Base-by-base conservation (phyloP, 495 filamentous ascomycete genomes). In the Neurospora sp. region DNA sequence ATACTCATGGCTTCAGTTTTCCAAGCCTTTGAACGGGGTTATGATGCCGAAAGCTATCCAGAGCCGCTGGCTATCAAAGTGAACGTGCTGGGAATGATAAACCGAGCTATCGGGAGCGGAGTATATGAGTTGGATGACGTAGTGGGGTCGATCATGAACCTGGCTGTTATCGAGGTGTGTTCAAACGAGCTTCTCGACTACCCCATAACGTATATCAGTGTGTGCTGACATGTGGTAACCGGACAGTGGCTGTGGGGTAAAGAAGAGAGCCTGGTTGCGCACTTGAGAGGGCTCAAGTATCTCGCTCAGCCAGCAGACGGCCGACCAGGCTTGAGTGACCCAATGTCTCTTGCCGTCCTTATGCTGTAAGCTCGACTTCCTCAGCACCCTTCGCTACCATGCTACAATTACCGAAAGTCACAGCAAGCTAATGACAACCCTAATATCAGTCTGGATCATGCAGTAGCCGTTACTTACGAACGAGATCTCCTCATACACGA, bases 201-300 rank as follows among this genome's bases (percentile, higher is more conserved):
- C 20, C 16, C 27, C 41, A 11, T 59, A 11, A 10, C 38, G 16
- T 20, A 7, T 16, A 10, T 38, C 10, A 70, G 3, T 27, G 14
- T 38, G 31, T 62, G 37, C 69, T 41, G 20, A 38, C 37, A 40
- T 75, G 40, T 31, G 40, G 27, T 59, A 59, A 59, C 20, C 12
- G 48, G 8, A 39, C 27, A 79, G 78, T 79, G 77, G 77, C 78
- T 77, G 39, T 79, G 74, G 72, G 78, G 78, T 6, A 73, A 75
- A 59, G 40, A 76, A 14, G 72, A 70, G 12, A 76, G 74, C 42
- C 72, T 81, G 70, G 73, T 75, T 69, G 75, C 77, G 69, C 79
- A 81, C 66, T 70, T 81, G 39, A 38, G 69, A 11, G 78, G 78
- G 3, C 41, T 81, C 8, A 72, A 70, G 35, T 66, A 73, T 39